These are phyloP conservation scores for Thymus mandschuricus DNA, from an alignment of 257 asterid genomes.

Conservation along the genomic window DNA sequence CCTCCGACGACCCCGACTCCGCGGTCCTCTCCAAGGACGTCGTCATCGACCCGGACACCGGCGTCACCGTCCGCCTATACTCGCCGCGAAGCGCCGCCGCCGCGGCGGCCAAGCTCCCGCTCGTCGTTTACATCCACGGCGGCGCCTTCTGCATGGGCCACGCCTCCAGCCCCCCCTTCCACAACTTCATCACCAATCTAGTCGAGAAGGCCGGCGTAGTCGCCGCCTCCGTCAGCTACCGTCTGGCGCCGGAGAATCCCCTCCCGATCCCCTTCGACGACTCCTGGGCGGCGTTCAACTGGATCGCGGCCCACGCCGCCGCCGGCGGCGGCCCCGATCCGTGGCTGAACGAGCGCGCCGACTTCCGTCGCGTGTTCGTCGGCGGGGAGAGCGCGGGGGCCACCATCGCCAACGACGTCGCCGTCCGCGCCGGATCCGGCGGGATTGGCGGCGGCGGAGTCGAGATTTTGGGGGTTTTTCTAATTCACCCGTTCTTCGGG, in stretches of 20 bases:
- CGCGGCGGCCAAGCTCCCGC: slow-evolving; percentile 42
- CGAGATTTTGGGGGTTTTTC: slow-evolving; percentile 42
- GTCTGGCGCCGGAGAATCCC: slow-evolving; percentile 68
- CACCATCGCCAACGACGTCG: slow-evolving; percentile 55
- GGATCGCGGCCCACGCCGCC: slow-evolving; percentile 54
- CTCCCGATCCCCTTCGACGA: slow-evolving; percentile 63
- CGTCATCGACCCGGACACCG: slow-evolving; percentile 41
- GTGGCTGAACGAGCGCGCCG: slow-evolving; percentile 64
- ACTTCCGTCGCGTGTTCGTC: slow-evolving; percentile 50
- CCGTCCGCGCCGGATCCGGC: slow-evolving; percentile 50
- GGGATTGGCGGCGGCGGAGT: slow-evolving; percentile 20
- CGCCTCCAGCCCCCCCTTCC: slow-evolving; percentile 34
- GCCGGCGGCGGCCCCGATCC: slow-evolving; percentile 53
- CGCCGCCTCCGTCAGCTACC: slow-evolving; percentile 63
- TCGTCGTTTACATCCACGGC: slow-evolving; percentile 64
- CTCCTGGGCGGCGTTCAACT: slow-evolving; percentile 69
- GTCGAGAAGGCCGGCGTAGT: slow-evolving; percentile 43
- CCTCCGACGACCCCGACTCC: slow-evolving; percentile 46
- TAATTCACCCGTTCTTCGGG: slow-evolving; percentile 61
- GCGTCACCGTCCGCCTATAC: slow-evolving; percentile 53
- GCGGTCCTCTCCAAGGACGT: slow-evolving; percentile 58
- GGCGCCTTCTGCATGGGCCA: slow-evolving; percentile 66
- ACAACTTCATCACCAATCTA: slow-evolving; percentile 38
- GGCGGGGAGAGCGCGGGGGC: slow-evolving; percentile 90
- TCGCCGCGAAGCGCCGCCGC: slow-evolving; percentile 42